Percentiles rank a stretch among this genome's conserved stretches.
Evolutionary conservation across 164 flowering plant species (phyloP).

Genomic region (Magnolia officinalis): DNA sequence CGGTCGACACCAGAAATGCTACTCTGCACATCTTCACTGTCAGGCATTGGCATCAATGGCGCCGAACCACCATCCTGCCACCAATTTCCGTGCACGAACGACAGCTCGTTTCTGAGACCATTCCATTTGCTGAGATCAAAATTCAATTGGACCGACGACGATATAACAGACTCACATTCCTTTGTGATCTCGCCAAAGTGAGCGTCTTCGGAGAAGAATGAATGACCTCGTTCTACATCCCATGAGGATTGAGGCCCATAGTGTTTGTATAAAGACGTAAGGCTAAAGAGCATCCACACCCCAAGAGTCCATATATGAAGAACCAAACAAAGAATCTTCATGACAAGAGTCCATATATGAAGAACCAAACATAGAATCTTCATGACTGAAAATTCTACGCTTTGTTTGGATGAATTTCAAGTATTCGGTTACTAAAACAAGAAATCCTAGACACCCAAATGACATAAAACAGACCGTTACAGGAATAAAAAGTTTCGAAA

Average conservation of each 20-base stretch:
- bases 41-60: conserved; percentile 64
- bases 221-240: conserved; percentile 11
- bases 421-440: conserved; percentile 6
- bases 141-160: conserved; percentile 45
- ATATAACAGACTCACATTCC: conserved; percentile 42
- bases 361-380: no score
- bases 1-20: conserved; percentile 9
- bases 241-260: background rate
- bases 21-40: conserved; percentile 8
- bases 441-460: conserved; percentile 12
- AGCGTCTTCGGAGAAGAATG: conserved; percentile 28
- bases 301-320: conserved; percentile 21
- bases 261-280: conserved; percentile 16
- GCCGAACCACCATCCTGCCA: conserved; percentile 35
- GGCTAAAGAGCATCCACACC: conserved; percentile 25
- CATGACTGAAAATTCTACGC: conserved; percentile 13
- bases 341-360: no score
- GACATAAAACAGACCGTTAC: background rate
- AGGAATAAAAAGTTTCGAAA: background rate
- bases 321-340: conserved; percentile 18
- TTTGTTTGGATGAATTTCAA: background rate
- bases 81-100: conserved; percentile 72
- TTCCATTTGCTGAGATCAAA: conserved; percentile 27
- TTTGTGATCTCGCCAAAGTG: conserved; percentile 54
- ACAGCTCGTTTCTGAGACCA: conserved; percentile 38